These are phyloP conservation scores for Meira miltonrushii DNA, from an alignment of 1,284 basidiomycete species.

Conservation along the genomic window DNA sequence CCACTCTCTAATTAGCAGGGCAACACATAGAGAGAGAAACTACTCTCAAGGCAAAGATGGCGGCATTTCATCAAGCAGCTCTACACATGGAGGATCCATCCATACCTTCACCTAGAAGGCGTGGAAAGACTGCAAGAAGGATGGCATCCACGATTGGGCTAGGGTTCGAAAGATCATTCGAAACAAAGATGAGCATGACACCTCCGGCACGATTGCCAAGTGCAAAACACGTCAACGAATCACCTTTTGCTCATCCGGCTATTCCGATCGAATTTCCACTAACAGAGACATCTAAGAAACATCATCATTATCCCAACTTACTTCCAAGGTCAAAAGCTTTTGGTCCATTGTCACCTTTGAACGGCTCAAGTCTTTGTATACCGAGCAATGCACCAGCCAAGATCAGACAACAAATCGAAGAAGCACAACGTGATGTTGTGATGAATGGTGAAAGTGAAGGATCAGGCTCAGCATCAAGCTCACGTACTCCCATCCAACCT, in stretches of 20 bases:
- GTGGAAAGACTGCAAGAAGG: background rate
- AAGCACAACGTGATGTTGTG: background rate
- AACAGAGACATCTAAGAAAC: slow-evolving; percentile 17
- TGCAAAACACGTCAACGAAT: slow-evolving; percentile 16
- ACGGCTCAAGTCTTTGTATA: background rate
- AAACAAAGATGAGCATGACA: slow-evolving; percentile 30
- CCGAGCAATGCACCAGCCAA: background rate
- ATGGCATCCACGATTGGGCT: too few species aligned
- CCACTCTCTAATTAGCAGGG: too few species aligned
- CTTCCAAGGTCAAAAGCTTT: slow-evolving; percentile 29
- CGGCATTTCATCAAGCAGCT: too few species aligned
- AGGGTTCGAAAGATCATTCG: slow-evolving; percentile 4
- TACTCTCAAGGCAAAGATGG: too few species aligned
- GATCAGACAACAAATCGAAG: background rate
- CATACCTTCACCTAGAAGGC: too few species aligned
- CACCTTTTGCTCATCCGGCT: slow-evolving; percentile 20
- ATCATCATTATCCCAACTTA: slow-evolving; percentile 5
- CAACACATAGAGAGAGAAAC: too few species aligned
- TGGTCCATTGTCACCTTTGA: slow-evolving; percentile 21
- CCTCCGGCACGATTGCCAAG: slow-evolving; percentile 29
- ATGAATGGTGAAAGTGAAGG: background rate
- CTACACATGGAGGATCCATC: too few species aligned
- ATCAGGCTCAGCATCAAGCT: too few species aligned
- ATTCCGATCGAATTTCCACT: slow-evolving; percentile 16
- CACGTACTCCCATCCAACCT: too few species aligned